These are phyloP conservation scores for Termitomyces heimii DNA, from an alignment of 768 basidiomycete genomes.

Conservation along the genomic window DNA sequence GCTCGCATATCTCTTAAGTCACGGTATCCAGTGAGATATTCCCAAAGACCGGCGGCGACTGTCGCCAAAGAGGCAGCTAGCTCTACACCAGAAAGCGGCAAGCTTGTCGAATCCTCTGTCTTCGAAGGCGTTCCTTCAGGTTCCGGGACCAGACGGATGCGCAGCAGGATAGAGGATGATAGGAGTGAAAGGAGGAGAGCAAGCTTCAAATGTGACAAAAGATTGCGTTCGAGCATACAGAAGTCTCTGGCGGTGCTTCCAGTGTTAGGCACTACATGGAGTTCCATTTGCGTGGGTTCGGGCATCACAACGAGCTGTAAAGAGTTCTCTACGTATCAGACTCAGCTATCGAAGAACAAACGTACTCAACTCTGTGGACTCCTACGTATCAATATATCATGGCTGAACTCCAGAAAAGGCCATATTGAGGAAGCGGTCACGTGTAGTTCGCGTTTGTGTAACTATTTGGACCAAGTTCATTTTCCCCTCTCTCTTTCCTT, in stretches of 20 bases:
- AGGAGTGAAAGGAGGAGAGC: conserved; percentile 58
- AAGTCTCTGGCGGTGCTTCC: conserved; percentile 70
- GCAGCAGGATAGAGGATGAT: conserved; percentile 58
- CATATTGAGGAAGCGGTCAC: conserved; percentile 15
- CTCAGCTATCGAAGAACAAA: not conserved
- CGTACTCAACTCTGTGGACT: not conserved
- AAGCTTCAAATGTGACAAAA: conserved; percentile 63
- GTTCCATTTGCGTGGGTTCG: conserved; percentile 5
- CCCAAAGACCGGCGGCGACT: conserved; percentile 56
- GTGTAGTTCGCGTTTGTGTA: conserved; percentile 28
- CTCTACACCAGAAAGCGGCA: conserved; percentile 50
- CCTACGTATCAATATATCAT: not conserved
- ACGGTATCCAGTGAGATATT: conserved; percentile 53
- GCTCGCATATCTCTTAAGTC: conserved; percentile 55
- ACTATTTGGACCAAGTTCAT: conserved; percentile 41
- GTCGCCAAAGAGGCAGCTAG: conserved; percentile 47
- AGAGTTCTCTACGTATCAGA: not conserved
- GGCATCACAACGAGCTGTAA: not conserved
- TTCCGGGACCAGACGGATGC: conserved; percentile 50
- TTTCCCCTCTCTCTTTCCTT: conserved; percentile 3
- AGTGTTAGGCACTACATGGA: conserved; percentile 33
- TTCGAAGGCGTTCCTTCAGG: conserved; percentile 9
- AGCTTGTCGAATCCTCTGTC: conserved; percentile 17
- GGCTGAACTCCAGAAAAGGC: too few relatives aligned
- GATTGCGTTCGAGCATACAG: conserved; percentile 74